A percentile compares a stretch with the other conserved stretches of the same genome.
These are phyloP conservation scores for Cyberlindnera xishuangbannaensis DNA, from an alignment of 805 yeast species.

Conservation along the genomic window DNA sequence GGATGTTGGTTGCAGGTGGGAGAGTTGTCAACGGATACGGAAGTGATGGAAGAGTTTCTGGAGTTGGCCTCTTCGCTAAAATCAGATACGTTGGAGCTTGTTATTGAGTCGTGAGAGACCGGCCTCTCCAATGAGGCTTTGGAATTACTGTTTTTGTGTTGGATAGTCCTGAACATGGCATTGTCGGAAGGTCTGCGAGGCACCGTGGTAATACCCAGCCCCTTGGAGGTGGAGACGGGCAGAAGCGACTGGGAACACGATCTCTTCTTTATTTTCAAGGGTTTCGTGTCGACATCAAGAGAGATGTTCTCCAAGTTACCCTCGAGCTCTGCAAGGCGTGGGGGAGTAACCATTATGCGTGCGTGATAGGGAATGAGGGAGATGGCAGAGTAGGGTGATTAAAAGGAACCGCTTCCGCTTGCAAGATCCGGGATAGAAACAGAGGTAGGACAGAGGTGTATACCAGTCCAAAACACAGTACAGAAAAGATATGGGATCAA, in stretches of 20 bases:
- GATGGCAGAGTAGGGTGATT: background rate
- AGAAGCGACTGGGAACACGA: slow-evolving; percentile 6
- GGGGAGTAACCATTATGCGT: background rate
- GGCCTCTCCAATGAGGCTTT: slow-evolving; percentile 23
- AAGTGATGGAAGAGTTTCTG: slow-evolving; percentile 25
- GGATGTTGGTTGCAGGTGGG: slow-evolving; percentile 15
- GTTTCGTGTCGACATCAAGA: slow-evolving; percentile 9
- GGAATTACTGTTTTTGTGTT: slow-evolving; percentile 3
- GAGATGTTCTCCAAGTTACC: slow-evolving; percentile 13
- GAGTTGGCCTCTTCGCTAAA: slow-evolving; percentile 17
- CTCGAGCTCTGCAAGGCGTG: slow-evolving; percentile 7
- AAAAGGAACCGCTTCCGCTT: background rate
- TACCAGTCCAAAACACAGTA: background rate
- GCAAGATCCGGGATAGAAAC: no score
- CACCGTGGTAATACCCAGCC: slow-evolving; percentile 14
- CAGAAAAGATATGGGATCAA: no score
- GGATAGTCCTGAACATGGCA: slow-evolving; percentile 12
- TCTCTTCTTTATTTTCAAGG: slow-evolving; percentile 5
- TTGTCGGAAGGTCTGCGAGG: slow-evolving; percentile 24
- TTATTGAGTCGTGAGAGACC: slow-evolving; percentile 25
- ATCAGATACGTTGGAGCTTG: slow-evolving; percentile 19
- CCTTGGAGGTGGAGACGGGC: slow-evolving; percentile 11
- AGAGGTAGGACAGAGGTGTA: background rate
- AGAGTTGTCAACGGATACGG: slow-evolving; percentile 17
- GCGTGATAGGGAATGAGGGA: background rate